A percentile compares a stretch with the other conserved stretches of the same genome.
These are phyloP conservation scores for Omphalotus olearius DNA, from an alignment of 1,284 basidiomycete genomes.

Conservation along the genomic window DNA sequence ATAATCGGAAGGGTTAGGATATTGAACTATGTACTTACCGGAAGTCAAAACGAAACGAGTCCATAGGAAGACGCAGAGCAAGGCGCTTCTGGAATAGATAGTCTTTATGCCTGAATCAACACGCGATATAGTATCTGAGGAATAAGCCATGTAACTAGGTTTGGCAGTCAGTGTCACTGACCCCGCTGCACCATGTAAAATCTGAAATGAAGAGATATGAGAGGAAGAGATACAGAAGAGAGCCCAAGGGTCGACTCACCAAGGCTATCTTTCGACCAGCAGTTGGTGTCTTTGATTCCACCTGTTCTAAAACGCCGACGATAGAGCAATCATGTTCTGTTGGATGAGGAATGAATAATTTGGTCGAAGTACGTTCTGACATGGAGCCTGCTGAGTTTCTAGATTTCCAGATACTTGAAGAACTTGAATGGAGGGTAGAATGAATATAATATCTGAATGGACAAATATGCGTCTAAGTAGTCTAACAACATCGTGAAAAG, in stretches of 20 bases:
- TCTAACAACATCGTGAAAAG: too few relatives aligned
- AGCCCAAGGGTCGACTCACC: conserved; percentile 36
- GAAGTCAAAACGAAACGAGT: conserved; percentile 85
- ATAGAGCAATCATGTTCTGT: conserved; percentile 43
- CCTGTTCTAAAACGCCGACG: conserved; percentile 62
- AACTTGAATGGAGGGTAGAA: too few relatives aligned
- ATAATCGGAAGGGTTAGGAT: not conserved
- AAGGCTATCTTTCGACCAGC: conserved; percentile 47
- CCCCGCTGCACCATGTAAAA: conserved; percentile 77
- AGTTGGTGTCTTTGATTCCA: conserved; percentile 35
- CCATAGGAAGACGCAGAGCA: conserved; percentile 60
- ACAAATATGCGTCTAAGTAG: too few relatives aligned
- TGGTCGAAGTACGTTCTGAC: conserved; percentile 4
- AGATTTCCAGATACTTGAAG: too few relatives aligned
- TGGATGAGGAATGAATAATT: conserved; percentile 46
- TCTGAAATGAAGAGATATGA: conserved; percentile 36
- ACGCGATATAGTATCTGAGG: conserved; percentile 1
- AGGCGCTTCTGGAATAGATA: conserved; percentile 80
- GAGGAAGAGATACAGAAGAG: not conserved
- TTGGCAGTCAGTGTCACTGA: conserved; percentile 31
- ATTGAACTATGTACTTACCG: conserved; percentile 48
- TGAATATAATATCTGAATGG: too few relatives aligned
- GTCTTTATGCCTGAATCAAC: conserved; percentile 64
- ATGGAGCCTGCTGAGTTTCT: not conserved
- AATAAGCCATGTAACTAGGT: not conserved